Base-by-base conservation (phyloP, 139 green algal genomes). In the Tetratostichococcus sp. region DNA sequence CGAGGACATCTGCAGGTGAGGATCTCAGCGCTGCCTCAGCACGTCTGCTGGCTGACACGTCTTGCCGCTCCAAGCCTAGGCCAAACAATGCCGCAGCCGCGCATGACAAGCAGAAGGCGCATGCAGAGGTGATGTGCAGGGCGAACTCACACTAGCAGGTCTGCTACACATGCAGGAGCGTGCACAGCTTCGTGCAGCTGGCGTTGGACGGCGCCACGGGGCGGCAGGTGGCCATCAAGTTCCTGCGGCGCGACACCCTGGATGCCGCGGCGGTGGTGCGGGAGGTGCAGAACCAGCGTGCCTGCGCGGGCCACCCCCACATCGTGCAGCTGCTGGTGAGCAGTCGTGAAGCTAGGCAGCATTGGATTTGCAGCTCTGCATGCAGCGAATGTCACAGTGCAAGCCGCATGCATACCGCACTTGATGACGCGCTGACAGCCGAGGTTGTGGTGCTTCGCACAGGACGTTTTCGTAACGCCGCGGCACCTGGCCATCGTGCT, bases 401-500 rank as follows among this genome's bases (percentile, higher is more conserved):
- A n/a, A n/a, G n/a, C n/a, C n/a, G n/a, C n/a, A n/a, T n/a, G n/a
- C n/a, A n/a, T n/a, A n/a, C n/a, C n/a, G n/a, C n/a, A n/a, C n/a
- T n/a, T n/a, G n/a, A n/a, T n/a, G n/a, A n/a, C n/a, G n/a, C n/a
- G n/a, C n/a, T n/a, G n/a, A n/a, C n/a, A n/a, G n/a, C n/a, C n/a
- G 39, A 50, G 39, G 6, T 50, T 11, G 8, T 21, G 8, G 39
- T 50, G 39, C 8, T 50, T 6, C 8, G 8, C 11, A 11, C 39
- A 50, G 39, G 39, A 50, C 39, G 39, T 50, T 6, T 50, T 50
- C 39, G 39, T 50, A 11, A 50, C 82, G 26, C 70, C 75, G 25
- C 35, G 77, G 30, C 73, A 87, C 74, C 65, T 88, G 43, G 76
- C 65, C 19, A 87, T 88, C 31, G 76, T 84, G 42, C 87, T 87